Evolutionary conservation across 768 basidiomycete genomes (phyloP).

Genomic region (Podaxis mareebaensis): DNA sequence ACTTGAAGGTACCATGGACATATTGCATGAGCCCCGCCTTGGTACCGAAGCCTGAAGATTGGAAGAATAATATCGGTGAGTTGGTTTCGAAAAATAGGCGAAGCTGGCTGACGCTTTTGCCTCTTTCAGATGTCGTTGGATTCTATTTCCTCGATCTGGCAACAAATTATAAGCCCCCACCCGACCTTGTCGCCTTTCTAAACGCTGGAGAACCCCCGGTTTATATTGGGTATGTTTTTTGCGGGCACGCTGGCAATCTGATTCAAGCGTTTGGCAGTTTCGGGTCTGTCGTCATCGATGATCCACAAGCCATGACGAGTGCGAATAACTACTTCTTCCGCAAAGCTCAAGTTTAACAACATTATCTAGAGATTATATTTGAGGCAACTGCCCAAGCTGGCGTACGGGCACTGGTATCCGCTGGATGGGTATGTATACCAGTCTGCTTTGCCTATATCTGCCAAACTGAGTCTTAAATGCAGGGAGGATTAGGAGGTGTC

Average conservation of each 20-base stretch:
- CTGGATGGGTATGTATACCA: conserved; percentile 52
- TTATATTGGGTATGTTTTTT: conserved; percentile 54
- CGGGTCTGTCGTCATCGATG: conserved; percentile 60
- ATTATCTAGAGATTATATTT: conserved; percentile 50
- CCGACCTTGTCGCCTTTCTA: conserved; percentile 50
- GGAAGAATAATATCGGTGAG: conserved; percentile 62
- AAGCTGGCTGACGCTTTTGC: background rate
- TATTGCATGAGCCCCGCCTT: conserved; percentile 63
- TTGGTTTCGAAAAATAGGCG: background rate
- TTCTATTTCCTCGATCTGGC: conserved; percentile 64
- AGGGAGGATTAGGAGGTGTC: conserved; percentile 57
- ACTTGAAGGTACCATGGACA: conserved; percentile 58
- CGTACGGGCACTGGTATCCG: conserved; percentile 61
- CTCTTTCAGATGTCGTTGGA: conserved; percentile 52
- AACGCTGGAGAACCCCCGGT: conserved; percentile 51
- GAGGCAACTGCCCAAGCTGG: conserved; percentile 56
- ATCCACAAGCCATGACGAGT: conserved; percentile 55
- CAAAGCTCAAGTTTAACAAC: background rate
- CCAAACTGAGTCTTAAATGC: background rate
- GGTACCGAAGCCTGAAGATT: conserved; percentile 62
- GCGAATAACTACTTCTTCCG: conserved; percentile 13
- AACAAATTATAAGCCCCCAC: conserved; percentile 45
- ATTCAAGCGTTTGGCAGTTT: conserved; percentile 38
- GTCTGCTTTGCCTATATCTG: background rate
- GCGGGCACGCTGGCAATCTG: background rate